Conservation (phyloP, 352 stramenopile genomes). For the Phytophthora crassamura region DNA sequence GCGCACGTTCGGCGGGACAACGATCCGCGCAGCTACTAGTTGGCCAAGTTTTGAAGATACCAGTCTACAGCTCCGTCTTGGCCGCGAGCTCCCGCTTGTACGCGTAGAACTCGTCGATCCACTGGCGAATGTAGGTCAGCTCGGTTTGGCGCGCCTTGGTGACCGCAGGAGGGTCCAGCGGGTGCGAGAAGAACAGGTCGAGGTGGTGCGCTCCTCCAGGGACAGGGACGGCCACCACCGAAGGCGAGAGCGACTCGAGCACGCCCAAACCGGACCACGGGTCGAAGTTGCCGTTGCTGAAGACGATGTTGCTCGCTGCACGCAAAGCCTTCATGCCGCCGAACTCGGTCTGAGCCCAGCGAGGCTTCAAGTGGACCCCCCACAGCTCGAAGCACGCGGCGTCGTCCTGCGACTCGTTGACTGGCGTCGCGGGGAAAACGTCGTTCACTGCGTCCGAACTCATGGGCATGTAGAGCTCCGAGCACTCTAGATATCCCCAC, state of each 20-base stretch:
- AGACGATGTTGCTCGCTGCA: constrained; percentile 67
- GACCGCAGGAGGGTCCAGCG: constrained; percentile 50
- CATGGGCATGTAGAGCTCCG: constrained; percentile 58
- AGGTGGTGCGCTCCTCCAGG: constrained; percentile 57
- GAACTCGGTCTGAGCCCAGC: constrained; percentile 54
- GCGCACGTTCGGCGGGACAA: constrained; percentile 33
- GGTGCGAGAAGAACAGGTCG: constrained; percentile 67
- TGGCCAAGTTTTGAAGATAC: constrained; percentile 32
- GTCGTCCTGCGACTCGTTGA: constrained; percentile 41
- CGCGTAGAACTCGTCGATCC: constrained; percentile 59
- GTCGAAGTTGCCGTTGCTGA: constrained; percentile 72
- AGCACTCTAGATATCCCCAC: constrained; percentile 59
- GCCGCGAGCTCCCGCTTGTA: constrained; percentile 24
- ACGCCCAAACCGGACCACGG: constrained; percentile 66
- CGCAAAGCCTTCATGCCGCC: constrained; percentile 57
- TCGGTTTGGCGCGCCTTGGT: constrained; percentile 45
- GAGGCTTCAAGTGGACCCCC: constrained; percentile 53
- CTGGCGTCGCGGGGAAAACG: constrained; percentile 34
- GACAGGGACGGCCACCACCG: constrained; percentile 49
- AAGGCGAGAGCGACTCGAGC: constrained; percentile 41
- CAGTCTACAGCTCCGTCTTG: constrained; percentile 14
- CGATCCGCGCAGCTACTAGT: constrained; percentile 34
- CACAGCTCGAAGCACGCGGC: constrained; percentile 44
- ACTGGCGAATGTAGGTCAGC: constrained; percentile 52
- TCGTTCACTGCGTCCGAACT: constrained; percentile 48